Evolutionary conservation across 1,139 yeast genomes (phyloP), one percentile per base, ranked within the genome.

Genomic region (Entelexis sorbosivorans): DNA sequence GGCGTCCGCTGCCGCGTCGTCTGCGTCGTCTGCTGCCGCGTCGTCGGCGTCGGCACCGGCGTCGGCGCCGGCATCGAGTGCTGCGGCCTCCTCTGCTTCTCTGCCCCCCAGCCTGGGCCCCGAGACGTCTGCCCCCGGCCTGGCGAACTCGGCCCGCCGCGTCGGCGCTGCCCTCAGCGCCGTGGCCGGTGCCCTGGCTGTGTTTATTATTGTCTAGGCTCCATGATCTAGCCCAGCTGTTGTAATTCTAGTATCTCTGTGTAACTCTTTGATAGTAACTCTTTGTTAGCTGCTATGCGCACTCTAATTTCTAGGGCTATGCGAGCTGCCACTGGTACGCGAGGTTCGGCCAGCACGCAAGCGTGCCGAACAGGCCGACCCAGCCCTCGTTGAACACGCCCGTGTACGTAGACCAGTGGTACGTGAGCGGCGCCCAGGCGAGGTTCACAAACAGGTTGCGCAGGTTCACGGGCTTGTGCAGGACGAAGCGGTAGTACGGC

Each of bases 361-460:
- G 50, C 2, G 72, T 60, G 7, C 74, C 74, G 39, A 71, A 56
- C 29, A 64, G 52, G 1, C 74, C 74, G 4, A 71, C 73, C 24
- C 59, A 56, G 44, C 61, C 55, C 26, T 67, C 67, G 26, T 58
- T 56, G 36, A 69, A 53, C 38, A 65, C 56, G 0, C 74, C 74
- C 4, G 51, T 54, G 50, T 63, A 65, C n/a, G 67, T 56, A 4
- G 73, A 68, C 75, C 75, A 71, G 57, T 71, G 75, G 39, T 68
- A 58, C 2, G 74, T 68, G 49, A 71, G 56, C 4, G 74, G 75
- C 38, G 69, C 61, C 63, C 71, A 71, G 16, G 70, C 67, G 31
- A 66, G 54, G 54, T 70, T 68, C 50, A 66, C 65, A n/a, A 66
- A 50, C 28, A 70, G 51, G 39, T 47, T 54, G 32, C 61, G 59